Evolutionary conservation across 495 filamentous ascomycete genomes (phyloP).

Genomic region (Penicillium daleae): DNA sequence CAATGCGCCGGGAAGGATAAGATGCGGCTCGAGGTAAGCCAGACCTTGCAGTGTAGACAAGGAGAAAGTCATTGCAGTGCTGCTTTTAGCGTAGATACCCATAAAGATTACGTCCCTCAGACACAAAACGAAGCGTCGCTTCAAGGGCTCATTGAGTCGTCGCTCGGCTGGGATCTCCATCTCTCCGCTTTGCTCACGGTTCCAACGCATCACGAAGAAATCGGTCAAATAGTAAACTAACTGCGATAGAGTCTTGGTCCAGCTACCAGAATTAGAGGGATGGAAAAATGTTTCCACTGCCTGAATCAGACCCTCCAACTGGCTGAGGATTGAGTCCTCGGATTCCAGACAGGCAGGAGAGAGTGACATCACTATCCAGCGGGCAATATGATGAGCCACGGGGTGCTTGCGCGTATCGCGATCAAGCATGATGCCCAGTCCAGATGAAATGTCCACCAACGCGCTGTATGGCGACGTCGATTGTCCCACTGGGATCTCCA

Average conservation of each 20-base stretch:
- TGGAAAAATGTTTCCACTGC: slow-evolving; percentile 99
- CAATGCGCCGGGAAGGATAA: slow-evolving; percentile 91
- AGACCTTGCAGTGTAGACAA: slow-evolving; percentile 86
- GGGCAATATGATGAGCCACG: slow-evolving; percentile 85
- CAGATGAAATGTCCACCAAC: slow-evolving; percentile 79
- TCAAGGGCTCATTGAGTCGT: slow-evolving; percentile 75
- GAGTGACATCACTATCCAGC: slow-evolving; percentile 93
- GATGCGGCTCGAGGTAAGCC: slow-evolving; percentile 85
- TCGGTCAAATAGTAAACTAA: slow-evolving; percentile 92
- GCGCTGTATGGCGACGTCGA: slow-evolving; percentile 87
- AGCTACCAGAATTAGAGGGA: slow-evolving; percentile 90
- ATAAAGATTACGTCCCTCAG: slow-evolving; percentile 94
- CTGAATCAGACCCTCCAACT: slow-evolving; percentile 90
- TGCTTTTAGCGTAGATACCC: slow-evolving; percentile 96
- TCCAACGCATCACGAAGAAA: slow-evolving; percentile 98
- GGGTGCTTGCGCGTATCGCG: slow-evolving; percentile 93
- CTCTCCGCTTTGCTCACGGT: slow-evolving; percentile 89
- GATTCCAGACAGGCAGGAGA: slow-evolving; percentile 81
- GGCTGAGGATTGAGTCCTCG: slow-evolving; percentile 78
- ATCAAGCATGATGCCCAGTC: slow-evolving; percentile 82
- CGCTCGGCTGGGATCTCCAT: slow-evolving; percentile 81
- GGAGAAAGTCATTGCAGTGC: slow-evolving; percentile 86
- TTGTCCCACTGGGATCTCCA: slow-evolving; percentile 97
- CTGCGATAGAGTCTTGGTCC: slow-evolving; percentile 89
- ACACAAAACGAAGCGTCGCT: slow-evolving; percentile 87